phyloP scores from a whole-genome alignment of 2,329 filamentous ascomycete genomes.

The Aspergillus fumigatus region DNA sequence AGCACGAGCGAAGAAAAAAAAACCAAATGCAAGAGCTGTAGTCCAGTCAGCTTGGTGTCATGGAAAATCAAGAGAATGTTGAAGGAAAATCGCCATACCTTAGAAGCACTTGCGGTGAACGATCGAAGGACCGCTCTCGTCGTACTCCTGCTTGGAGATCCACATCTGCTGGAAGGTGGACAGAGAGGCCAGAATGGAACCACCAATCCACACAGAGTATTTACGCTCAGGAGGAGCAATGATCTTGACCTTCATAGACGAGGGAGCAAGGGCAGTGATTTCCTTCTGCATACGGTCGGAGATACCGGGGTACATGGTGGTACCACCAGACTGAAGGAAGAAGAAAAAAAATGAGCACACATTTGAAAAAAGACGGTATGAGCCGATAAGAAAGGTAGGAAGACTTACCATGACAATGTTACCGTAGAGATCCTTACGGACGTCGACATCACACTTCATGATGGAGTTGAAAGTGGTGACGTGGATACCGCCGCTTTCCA shows the following conservation, averaged over 20 bases:
- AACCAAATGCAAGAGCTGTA: constrained; percentile 24
- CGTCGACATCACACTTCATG: constrained; percentile 99
- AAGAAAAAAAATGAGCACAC: not conserved
- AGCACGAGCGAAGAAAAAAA: constrained; percentile 36
- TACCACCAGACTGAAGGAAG: constrained; percentile 82
- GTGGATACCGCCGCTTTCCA: constrained; percentile 98
- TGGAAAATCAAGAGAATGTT: not conserved
- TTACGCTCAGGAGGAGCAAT: constrained; percentile 99
- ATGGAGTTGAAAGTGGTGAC: constrained; percentile 99
- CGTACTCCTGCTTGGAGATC: constrained; percentile 99
- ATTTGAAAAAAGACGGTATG: not conserved
- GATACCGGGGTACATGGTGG: constrained; percentile 99
- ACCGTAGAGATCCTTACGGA: constrained; percentile 99
- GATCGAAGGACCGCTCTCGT: constrained; percentile 98
- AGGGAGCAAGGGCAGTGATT: constrained; percentile 98
- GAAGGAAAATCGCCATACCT: constrained; percentile 46
- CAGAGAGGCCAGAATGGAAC: constrained; percentile 98
- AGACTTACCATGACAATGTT: constrained; percentile 99
- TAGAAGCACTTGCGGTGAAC: constrained; percentile 99
- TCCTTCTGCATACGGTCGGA: constrained; percentile 99
- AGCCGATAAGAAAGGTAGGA: not conserved
- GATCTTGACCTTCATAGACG: constrained; percentile 99
- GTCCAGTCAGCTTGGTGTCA: not conserved
- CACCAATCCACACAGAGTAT: constrained; percentile 99
- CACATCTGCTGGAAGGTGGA: constrained; percentile 99